These are phyloP conservation scores for Adansonia madagascariensis DNA, from an alignment of 441 rosid species.

Conservation along the genomic window DNA sequence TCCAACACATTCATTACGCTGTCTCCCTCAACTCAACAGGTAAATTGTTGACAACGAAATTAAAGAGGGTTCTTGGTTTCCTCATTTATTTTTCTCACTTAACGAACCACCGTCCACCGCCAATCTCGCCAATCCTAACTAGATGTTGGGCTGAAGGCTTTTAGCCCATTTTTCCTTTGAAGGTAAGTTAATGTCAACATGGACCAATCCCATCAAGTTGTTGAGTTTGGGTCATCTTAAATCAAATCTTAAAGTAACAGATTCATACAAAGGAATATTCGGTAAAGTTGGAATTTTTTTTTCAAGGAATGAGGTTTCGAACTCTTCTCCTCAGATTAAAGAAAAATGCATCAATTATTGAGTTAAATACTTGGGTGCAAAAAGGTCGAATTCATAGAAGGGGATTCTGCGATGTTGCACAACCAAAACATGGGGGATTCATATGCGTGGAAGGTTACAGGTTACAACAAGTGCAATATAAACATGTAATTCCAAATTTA, in stretches of 20 bases:
- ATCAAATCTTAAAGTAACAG: slow-evolving; percentile 1
- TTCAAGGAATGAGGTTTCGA: too few relatives aligned
- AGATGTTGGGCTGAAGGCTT: background rate
- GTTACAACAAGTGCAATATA: background rate
- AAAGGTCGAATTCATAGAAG: too few relatives aligned
- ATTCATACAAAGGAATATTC: background rate
- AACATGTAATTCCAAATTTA: slow-evolving; percentile 4
- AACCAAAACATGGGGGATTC: background rate
- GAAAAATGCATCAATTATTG: too few relatives aligned
- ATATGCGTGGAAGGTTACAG: background rate
- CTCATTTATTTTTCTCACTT: background rate
- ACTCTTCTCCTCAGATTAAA: too few relatives aligned
- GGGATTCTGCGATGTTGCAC: background rate
- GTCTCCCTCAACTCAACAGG: background rate
- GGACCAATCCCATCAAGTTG: background rate
- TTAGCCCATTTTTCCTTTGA: slow-evolving; percentile 3
- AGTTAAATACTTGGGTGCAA: too few relatives aligned
- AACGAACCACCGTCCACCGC: background rate
- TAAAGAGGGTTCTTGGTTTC: background rate
- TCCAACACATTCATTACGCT: too few relatives aligned
- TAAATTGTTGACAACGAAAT: background rate
- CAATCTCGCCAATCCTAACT: background rate
- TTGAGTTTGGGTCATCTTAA: background rate
- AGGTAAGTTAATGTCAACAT: background rate
- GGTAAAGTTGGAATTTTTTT: background rate